A percentile compares a stretch with the other conserved stretches of the same genome.
These are phyloP conservation scores for Catharanthus roseus DNA, from an alignment of 257 asterid species.

Conservation along the genomic window DNA sequence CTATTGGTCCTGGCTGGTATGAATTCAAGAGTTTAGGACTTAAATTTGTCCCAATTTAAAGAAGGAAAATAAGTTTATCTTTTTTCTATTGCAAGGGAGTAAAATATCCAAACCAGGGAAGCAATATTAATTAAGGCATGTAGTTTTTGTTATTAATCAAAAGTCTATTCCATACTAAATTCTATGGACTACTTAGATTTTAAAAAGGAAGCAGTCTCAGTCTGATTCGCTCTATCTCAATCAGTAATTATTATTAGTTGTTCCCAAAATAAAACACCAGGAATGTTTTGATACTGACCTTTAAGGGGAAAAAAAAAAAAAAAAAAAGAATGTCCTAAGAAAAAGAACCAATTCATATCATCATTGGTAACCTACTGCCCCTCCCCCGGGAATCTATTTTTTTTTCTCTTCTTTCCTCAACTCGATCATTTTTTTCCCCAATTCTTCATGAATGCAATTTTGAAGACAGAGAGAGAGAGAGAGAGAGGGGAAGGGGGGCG, in stretches of 20 bases:
- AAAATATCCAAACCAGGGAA: too few species aligned
- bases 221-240: background rate
- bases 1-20: too few species aligned
- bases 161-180: too few species aligned
- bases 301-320: too few species aligned
- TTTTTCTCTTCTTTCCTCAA: constrained; percentile 1
- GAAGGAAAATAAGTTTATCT: too few species aligned
- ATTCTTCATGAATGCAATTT: constrained; percentile 23
- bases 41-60: too few species aligned
- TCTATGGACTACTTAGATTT: background rate
- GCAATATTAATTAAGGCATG: too few species aligned
- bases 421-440: background rate
- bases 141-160: too few species aligned
- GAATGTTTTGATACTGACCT: constrained; percentile 37
- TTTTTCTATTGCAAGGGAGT: too few species aligned
- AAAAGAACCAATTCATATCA: constrained; percentile 8
- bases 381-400: background rate
- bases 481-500: too few species aligned
- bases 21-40: too few species aligned
- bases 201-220: background rate
- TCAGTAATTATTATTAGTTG: background rate
- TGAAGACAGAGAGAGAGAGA: too few species aligned
- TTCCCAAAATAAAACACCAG: background rate
- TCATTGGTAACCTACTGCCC: constrained; percentile 7
- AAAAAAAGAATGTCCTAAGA: constrained; percentile 23